phyloP scores from a whole-genome alignment of 305 asterid species.

The Fraxinus paxiana region DNA sequence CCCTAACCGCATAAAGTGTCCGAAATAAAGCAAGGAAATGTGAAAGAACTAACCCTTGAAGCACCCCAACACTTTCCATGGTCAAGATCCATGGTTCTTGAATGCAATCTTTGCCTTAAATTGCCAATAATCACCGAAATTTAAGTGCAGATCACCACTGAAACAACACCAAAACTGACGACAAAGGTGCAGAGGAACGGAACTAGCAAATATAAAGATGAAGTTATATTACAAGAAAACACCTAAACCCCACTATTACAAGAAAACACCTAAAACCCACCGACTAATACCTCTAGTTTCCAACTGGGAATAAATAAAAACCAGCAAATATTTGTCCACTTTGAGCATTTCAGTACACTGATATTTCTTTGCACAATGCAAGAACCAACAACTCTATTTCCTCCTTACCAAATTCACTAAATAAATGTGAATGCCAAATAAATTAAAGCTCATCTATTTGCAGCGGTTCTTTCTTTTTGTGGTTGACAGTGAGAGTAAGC shows the following conservation, averaged over 20 bases:
- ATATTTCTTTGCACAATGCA: conserved; percentile 29
- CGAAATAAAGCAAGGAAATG: conserved; percentile 11
- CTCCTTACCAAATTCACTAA: conserved; percentile 7
- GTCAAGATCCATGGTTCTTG: conserved; percentile 53
- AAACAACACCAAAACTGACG: conserved; percentile 12
- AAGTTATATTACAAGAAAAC: conserved; percentile 22
- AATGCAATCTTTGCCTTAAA: conserved; percentile 17
- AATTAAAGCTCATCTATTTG: conserved; percentile 23
- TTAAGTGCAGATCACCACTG: conserved; percentile 34
- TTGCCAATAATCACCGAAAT: conserved; percentile 19
- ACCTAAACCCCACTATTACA: conserved; percentile 14
- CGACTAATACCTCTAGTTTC: conserved; percentile 30
- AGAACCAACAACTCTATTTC: conserved; percentile 15
- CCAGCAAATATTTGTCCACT: conserved; percentile 30
- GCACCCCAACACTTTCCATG: conserved; percentile 62
- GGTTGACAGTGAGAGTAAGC: conserved; percentile 16
- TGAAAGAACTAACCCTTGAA: conserved; percentile 50
- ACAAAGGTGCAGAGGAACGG: not conserved
- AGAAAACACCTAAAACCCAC: conserved; percentile 26
- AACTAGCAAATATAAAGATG: not conserved
- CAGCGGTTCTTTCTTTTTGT: conserved; percentile 15
- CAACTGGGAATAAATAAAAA: conserved; percentile 32
- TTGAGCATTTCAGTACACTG: conserved; percentile 22
- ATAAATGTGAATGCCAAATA: conserved; percentile 3
- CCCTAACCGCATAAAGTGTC: not conserved